Evolutionary conservation across 2,329 filamentous ascomycete genomes (phyloP), one percentile per base, ranked within the genome.

Genomic region (Apiospora arundinis): DNA sequence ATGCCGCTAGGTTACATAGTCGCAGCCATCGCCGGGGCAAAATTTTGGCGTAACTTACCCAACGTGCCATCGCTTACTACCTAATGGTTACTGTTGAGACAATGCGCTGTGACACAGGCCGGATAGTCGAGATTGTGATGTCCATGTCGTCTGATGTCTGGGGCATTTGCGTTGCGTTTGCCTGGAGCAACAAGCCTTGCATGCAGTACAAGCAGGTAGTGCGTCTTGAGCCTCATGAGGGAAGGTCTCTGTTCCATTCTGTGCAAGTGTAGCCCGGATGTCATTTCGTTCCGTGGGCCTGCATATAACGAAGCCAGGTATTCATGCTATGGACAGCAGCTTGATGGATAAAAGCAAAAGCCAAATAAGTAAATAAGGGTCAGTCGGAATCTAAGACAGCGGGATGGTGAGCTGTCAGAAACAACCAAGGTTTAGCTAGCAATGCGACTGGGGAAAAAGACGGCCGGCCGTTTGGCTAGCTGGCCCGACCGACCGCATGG

Each of bases 21-120:
- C 18, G 52, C 28, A 60, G 28, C 52, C 52, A 60, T n/a, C 16
- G 5, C 25, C 52, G 16, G 52, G 52, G 52, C 52, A 32, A 60
- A 7, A 7, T 16, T n/a, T 11, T 37, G 52, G 52, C 52, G 28
- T 28, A 60, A 37, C 52, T 60, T 37, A 37, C 52, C 49, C 25
- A 60, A 60, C 52, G 28, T 60, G 28, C 52, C 52, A 60, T 60
- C 52, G 28, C 52, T 60, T 60, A 60, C 52, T 60, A 60, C 49
- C 28, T 56, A 60, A 8, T 37, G 28, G 3, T n/a, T 60, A 60
- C 52, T 37, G 18, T 37, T 60, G 32, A 60, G 52, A 60, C 52
- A 60, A 37, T 60, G 52, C 52, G 28, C 18, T 7, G 28, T n/a
- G 52, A 37, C 52, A n/a, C 16, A 60, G 18, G 52, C 18, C 52